Conservation (phyloP, 768 basidiomycete genomes). For the Russula virescens region DNA sequence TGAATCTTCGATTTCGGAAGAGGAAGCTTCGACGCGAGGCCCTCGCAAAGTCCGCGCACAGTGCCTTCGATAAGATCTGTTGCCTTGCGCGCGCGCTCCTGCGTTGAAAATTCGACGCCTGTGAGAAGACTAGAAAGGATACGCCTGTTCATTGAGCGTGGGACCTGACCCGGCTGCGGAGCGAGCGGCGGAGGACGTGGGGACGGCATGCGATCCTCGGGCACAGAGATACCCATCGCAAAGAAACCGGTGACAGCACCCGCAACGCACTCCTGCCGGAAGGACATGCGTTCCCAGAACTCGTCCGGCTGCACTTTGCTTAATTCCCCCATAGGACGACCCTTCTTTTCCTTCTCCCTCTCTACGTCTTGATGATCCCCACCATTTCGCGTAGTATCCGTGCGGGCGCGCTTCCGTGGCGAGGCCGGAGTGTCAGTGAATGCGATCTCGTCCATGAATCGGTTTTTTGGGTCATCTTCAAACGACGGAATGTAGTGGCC, state of each 20-base stretch:
- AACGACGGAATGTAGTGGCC: slow-evolving; percentile 83
- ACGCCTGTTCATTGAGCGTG: slow-evolving; percentile 61
- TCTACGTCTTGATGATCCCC: slow-evolving; percentile 16
- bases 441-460: slow-evolving; percentile 89
- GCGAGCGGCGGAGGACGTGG: slow-evolving; percentile 35
- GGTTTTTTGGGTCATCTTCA: slow-evolving; percentile 94
- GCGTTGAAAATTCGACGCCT: slow-evolving; percentile 71
- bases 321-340: slow-evolving; percentile 44
- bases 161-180: slow-evolving; percentile 53
- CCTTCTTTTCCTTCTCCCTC: slow-evolving; percentile 28
- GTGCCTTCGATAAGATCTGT: slow-evolving; percentile 67
- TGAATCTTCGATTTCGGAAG: slow-evolving; percentile 13
- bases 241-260: slow-evolving; percentile 95
- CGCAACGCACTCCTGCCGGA: slow-evolving; percentile 87
- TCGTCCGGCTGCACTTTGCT: slow-evolving; percentile 61
- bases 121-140: slow-evolving; percentile 63
- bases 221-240: slow-evolving; percentile 46
- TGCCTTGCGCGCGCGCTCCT: slow-evolving; percentile 56
- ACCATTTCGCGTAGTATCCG: slow-evolving; percentile 18
- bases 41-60: slow-evolving; percentile 68
- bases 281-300: slow-evolving; percentile 98
- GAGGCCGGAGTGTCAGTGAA: slow-evolving; percentile 54
- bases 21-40: slow-evolving; percentile 33
- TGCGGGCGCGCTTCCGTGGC: slow-evolving; percentile 51
- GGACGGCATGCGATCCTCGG: slow-evolving; percentile 21